Evolutionary conservation across 73 alveolate genomes (phyloP), one percentile per base, ranked within the genome.

Genomic region (Tetrahymena borealis): DNA sequence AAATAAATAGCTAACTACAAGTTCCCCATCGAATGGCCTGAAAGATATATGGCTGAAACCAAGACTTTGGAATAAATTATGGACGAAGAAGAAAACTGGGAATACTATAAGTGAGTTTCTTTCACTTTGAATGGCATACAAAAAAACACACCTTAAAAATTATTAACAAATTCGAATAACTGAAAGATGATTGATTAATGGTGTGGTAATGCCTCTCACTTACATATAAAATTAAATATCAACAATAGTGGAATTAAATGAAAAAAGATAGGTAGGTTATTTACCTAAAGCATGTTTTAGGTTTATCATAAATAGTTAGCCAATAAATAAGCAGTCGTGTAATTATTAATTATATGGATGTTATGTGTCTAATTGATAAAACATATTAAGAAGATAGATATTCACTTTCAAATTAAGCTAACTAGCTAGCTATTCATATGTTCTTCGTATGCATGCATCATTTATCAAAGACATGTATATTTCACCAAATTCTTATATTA

Each of bases 21-120:
- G 79, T 39, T 40, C 39, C 93, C 95, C 15, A 39, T 93, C 39
- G 78, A 91, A 85, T 93, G 95, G 95, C 93, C 90, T 38, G 95
- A 93, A 90, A 79, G 60, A 38, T 93, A 60, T 85, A 78, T 78
- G 90, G 95, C 90, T 33, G 95, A 93, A 79, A 85, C 93, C 78
- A 79, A 92, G 39, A 78, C 91, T 38, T 90, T 93, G 38, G 93
- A 79, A 85, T 78, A 93, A 39, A 39, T 79, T 39, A 79, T 93
- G 38, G 93, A 85, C 40, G 95, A 93, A 93, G 93, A 93, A 85
- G 91, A 93, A 60, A 38, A 41, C n/a, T 93, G 95, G 95, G 93
- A 36, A 79, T 79, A 79, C 85, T 60, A 60, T 35, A 60, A 60
- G 85, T 60, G 85, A 60, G 85, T 24, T 24, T 15, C 85, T 60